These are phyloP conservation scores for Bidens hawaiensis DNA, from an alignment of 140 eudicot genomes.

Conservation along the genomic window DNA sequence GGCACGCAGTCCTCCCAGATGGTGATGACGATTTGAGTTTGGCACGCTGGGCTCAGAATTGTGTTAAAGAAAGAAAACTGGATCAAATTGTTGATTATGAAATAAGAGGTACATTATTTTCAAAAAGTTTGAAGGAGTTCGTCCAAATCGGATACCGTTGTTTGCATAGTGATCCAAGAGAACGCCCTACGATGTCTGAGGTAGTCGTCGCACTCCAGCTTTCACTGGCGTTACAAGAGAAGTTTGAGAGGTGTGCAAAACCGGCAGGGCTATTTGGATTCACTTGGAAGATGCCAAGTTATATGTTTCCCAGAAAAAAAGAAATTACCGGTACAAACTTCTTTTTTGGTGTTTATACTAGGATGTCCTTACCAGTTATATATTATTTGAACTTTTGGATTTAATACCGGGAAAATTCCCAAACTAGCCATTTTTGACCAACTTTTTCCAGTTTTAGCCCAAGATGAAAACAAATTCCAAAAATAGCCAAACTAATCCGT, in stretches of 20 bases:
- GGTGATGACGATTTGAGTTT: conserved; percentile 11
- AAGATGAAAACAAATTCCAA: too few relatives aligned
- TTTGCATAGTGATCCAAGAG: conserved; percentile 16
- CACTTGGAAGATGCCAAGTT: conserved; percentile 2
- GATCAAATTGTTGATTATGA: neutral
- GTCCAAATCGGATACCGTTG: conserved; percentile 7
- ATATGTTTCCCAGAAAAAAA: too few relatives aligned
- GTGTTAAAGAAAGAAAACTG: neutral
- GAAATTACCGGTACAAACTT: too few relatives aligned
- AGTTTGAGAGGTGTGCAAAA: conserved; percentile 1
- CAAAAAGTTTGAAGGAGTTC: conserved; percentile 14
- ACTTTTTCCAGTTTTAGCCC: too few relatives aligned
- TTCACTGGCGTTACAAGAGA: conserved; percentile 3
- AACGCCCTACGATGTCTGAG: conserved; percentile 30
- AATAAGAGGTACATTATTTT: neutral
- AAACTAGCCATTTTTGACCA: too few relatives aligned
- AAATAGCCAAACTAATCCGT: too few relatives aligned
- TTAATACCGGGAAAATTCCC: too few relatives aligned
- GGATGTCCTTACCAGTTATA: too few relatives aligned
- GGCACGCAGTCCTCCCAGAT: conserved; percentile 6
- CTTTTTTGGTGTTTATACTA: neutral
- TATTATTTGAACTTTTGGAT: too few relatives aligned
- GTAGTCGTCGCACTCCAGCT: conserved; percentile 15
- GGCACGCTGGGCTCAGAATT: conserved; percentile 19
- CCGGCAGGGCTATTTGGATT: neutral